Percentiles rank a stretch among this genome's conserved stretches.
phyloP scores from a whole-genome alignment of 768 basidiomycete genomes.

The Mycena metata region DNA sequence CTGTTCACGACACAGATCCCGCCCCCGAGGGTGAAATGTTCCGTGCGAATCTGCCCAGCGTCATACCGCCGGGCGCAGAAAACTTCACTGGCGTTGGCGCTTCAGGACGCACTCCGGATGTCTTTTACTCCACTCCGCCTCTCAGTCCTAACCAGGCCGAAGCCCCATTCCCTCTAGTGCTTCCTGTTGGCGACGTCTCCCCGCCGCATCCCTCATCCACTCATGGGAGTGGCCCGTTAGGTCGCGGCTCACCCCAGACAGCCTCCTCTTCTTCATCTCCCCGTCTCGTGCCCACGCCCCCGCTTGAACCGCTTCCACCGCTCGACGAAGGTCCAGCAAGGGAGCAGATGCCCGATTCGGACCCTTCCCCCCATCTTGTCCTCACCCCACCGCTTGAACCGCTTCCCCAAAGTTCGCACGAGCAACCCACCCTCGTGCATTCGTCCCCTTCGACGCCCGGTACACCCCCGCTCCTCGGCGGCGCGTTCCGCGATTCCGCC shows the following conservation, averaged over 20 bases:
- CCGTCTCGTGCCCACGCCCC: conserved; percentile 25
- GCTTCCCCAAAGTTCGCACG: not conserved
- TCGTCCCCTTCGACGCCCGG: conserved; percentile 22
- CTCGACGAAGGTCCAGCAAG: no score
- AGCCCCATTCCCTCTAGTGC: conserved; percentile 17
- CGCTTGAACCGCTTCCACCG: conserved; percentile 16
- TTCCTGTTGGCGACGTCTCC: conserved; percentile 15
- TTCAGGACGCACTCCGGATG: conserved; percentile 46
- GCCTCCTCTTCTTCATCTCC: conserved; percentile 22
- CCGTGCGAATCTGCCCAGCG: conserved; percentile 66
- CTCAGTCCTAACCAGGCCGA: conserved; percentile 15
- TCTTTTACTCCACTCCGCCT: conserved; percentile 50
- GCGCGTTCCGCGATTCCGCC: conserved; percentile 76
- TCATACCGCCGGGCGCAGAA: conserved; percentile 63
- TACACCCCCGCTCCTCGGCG: conserved; percentile 63
- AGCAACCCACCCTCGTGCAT: conserved; percentile 13
- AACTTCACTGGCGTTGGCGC: conserved; percentile 80
- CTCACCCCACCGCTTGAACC: conserved; percentile 29
- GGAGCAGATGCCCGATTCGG: not conserved
- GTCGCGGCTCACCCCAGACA: conserved; percentile 8
- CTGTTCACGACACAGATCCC: conserved; percentile 59
- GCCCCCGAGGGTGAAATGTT: conserved; percentile 42
- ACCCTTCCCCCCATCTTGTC: conserved; percentile 23
- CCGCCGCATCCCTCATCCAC: no score
- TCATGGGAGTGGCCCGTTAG: not conserved